Evolutionary conservation across 495 filamentous ascomycete species (phyloP).

Genomic region (Xylaria telfairii): DNA sequence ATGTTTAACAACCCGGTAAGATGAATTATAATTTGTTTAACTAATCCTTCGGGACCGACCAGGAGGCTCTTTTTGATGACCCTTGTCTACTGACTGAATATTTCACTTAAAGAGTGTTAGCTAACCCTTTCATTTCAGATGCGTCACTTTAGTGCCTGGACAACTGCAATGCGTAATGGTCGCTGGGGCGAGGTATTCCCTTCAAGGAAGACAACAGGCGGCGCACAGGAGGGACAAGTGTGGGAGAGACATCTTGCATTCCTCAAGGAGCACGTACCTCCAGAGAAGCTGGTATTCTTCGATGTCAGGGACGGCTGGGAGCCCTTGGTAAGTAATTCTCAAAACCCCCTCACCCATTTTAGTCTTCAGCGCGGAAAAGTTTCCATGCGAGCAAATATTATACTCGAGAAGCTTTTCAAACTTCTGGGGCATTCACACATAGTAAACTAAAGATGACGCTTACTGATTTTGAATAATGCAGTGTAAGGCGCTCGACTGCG

Average conservation of each 20-base stretch:
- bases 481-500: constrained; percentile 31
- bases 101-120: constrained; percentile 12
- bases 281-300: constrained; percentile 36
- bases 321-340: constrained; percentile 22
- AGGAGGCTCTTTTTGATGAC: neutral
- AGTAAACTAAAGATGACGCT: neutral
- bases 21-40: neutral
- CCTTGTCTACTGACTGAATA: neutral
- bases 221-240: constrained; percentile 25
- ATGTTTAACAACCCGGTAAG: constrained; percentile 29
- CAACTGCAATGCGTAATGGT: constrained; percentile 28
- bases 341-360: neutral
- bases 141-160: constrained; percentile 31
- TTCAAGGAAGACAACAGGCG: constrained; percentile 22
- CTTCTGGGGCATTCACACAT: neutral
- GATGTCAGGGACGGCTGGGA: constrained; percentile 36
- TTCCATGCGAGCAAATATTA: neutral
- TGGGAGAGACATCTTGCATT: constrained; percentile 35
- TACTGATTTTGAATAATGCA: neutral
- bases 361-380: neutral
- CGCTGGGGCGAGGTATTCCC: constrained; percentile 34
- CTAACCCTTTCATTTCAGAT: constrained; percentile 29
- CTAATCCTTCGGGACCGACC: too few species aligned
- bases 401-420: neutral
- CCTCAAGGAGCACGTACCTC: constrained; percentile 33